Conservation (phyloP, 495 filamentous ascomycete genomes). For the Zalerion maritima region DNA sequence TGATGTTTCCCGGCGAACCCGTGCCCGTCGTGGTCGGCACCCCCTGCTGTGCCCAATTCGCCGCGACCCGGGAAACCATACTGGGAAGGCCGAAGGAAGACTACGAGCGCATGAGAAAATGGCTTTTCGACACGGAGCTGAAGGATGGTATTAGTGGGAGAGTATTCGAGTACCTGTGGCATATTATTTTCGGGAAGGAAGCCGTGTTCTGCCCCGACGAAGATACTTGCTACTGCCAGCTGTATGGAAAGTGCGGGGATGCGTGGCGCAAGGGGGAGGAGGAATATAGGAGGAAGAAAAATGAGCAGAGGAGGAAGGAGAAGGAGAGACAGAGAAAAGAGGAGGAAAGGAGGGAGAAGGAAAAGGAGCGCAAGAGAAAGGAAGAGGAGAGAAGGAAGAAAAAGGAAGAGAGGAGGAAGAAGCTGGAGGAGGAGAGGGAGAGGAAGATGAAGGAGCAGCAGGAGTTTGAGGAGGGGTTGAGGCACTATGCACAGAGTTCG, state of each 20-base stretch:
- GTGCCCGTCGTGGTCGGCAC: conserved; percentile 34
- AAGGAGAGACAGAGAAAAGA: no score
- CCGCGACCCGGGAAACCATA: conserved; percentile 28
- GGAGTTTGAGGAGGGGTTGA: no score
- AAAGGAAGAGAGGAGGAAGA: no score
- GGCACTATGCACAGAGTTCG: no score
- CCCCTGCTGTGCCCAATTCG: conserved; percentile 37
- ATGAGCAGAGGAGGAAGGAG: no score
- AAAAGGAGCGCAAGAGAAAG: no score
- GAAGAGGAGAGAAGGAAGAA: no score
- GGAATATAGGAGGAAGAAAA: no score
- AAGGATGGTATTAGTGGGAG: conserved; percentile 41
- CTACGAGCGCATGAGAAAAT: conserved; percentile 33
- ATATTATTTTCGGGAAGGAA: conserved; percentile 43
- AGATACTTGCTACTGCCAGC: conserved; percentile 63
- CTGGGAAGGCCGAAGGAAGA: conserved; percentile 22
- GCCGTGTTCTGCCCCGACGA: conserved; percentile 46
- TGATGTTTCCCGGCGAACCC: conserved; percentile 1
- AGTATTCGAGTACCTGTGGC: conserved; percentile 54
- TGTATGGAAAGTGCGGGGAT: conserved; percentile 67
- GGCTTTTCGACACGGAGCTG: conserved; percentile 41
- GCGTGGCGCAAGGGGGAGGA: no score
- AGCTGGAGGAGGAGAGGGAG: no score
- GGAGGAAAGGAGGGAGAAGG: no score
- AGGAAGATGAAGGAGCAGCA: no score